These are phyloP conservation scores for Fraxinus greggii DNA, from an alignment of 305 asterid species.

Conservation along the genomic window DNA sequence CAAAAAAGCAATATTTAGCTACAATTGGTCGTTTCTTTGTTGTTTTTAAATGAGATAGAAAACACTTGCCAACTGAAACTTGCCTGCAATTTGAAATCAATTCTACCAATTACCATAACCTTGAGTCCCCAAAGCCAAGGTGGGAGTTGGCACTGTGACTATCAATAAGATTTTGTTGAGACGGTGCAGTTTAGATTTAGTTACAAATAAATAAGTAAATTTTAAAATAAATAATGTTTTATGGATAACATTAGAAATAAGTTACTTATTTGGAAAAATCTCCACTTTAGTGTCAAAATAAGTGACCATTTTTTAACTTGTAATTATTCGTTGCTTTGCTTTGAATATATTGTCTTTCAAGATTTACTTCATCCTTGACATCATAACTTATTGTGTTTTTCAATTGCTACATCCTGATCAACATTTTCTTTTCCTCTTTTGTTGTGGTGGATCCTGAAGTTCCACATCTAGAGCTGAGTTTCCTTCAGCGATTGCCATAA, in stretches of 20 bases:
- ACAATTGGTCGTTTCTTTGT: not conserved
- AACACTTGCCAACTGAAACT: not conserved
- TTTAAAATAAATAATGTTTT: no score
- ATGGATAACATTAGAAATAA: not conserved
- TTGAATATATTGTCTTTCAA: not conserved
- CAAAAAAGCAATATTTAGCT: not conserved
- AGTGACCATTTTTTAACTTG: not conserved
- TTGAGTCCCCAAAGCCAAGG: not conserved
- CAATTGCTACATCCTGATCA: not conserved
- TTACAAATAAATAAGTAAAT: not conserved
- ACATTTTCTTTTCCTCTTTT: not conserved
- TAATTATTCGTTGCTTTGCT: not conserved
- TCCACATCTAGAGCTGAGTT: conserved; percentile 83
- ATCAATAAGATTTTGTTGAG: not conserved
- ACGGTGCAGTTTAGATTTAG: not conserved
- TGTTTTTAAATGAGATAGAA: not conserved
- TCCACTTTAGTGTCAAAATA: not conserved
- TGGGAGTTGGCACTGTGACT: not conserved
- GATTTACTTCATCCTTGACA: not conserved
- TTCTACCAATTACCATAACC: not conserved
- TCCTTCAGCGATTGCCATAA: conserved; percentile 58
- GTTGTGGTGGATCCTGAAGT: conserved; percentile 37
- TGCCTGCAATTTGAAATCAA: not conserved
- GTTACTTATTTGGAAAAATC: not conserved
- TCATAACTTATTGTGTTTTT: not conserved